Conservation (phyloP, 2,329 filamentous ascomycete species). For the Arthrobotrys iridis region DNA sequence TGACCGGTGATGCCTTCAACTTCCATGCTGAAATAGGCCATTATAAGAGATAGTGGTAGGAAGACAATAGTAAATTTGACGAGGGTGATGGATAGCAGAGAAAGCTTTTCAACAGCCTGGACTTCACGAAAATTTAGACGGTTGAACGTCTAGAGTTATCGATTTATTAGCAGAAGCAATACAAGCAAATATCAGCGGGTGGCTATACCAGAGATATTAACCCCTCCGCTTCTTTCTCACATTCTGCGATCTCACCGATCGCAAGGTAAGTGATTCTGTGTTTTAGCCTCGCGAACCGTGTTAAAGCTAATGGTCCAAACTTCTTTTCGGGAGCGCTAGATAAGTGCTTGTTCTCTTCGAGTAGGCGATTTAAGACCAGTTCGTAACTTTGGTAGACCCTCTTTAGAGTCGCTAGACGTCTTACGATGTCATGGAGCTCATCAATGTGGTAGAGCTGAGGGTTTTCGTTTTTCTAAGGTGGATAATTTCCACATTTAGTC, state of each 20-base stretch:
- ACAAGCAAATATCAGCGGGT: neutral
- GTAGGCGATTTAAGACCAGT: slow-evolving; percentile 70
- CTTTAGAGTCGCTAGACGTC: slow-evolving; percentile 70
- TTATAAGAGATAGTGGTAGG: slow-evolving; percentile 65
- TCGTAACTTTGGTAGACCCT: slow-evolving; percentile 72
- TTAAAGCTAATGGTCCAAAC: slow-evolving; percentile 64
- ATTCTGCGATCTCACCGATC: slow-evolving; percentile 71
- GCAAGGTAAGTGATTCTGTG: slow-evolving; percentile 72
- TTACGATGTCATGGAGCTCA: slow-evolving; percentile 69
- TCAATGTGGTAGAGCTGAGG: slow-evolving; percentile 64
- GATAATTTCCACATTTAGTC: neutral
- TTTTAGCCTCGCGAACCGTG: slow-evolving; percentile 69
- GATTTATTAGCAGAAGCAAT: neutral
- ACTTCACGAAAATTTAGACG: slow-evolving; percentile 67
- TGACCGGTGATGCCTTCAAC: slow-evolving; percentile 58
- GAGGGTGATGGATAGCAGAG: slow-evolving; percentile 65
- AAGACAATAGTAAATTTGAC: slow-evolving; percentile 67
- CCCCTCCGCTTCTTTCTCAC: slow-evolving; percentile 67
- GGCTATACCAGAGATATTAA: slow-evolving; percentile 62
- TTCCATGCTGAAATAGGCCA: slow-evolving; percentile 65
- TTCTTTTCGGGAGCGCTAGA: slow-evolving; percentile 54
- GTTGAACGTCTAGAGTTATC: slow-evolving; percentile 63
- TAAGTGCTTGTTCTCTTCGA: slow-evolving; percentile 65
- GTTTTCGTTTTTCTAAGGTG: slow-evolving; percentile 54
- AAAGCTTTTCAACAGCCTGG: slow-evolving; percentile 66